A percentile compares a stretch with the other conserved stretches of the same genome.
phyloP scores from a whole-genome alignment of 345 rosid species.

The Brassica carinata region DNA sequence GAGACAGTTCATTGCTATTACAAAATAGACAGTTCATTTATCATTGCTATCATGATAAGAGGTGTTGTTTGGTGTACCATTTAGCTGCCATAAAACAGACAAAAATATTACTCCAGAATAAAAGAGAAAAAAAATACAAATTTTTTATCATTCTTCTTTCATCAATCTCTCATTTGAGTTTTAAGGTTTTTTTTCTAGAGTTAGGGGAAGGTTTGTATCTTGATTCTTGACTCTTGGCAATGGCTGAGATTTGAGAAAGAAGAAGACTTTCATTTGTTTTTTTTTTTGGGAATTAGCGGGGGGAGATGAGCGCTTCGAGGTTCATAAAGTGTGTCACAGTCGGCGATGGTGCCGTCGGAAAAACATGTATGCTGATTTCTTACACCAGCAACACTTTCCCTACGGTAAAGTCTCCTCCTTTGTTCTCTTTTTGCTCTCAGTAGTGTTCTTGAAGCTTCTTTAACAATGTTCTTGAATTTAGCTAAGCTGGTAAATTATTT shows the following conservation, averaged over 20 bases:
- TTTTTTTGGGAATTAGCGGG: constrained; percentile 10
- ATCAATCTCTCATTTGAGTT: constrained; percentile 28
- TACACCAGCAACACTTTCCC: constrained; percentile 98
- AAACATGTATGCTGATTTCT: constrained; percentile 92
- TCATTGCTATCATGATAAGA: too few species aligned
- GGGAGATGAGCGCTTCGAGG: constrained; percentile 84
- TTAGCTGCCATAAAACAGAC: constrained; percentile 31
- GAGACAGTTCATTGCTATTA: too few species aligned
- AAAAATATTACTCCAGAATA: neutral
- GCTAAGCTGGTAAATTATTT: neutral
- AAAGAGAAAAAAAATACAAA: neutral
- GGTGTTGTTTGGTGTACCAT: constrained; percentile 39
- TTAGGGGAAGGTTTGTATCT: constrained; percentile 4
- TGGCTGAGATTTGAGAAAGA: constrained; percentile 29
- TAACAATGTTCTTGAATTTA: neutral
- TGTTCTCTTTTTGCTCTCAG: constrained; percentile 3
- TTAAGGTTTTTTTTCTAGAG: constrained; percentile 7
- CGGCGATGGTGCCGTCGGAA: constrained; percentile 97
- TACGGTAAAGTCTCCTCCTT: constrained; percentile 58
- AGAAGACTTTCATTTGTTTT: neutral
- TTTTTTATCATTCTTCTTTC: constrained; percentile 14
- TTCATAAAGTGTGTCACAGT: constrained; percentile 99
- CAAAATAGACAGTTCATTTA: too few species aligned
- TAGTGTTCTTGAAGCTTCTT: neutral
- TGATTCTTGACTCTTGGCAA: too few species aligned